Conservation (phyloP, 139 green algal species). For the Trebouxia sp. region DNA sequence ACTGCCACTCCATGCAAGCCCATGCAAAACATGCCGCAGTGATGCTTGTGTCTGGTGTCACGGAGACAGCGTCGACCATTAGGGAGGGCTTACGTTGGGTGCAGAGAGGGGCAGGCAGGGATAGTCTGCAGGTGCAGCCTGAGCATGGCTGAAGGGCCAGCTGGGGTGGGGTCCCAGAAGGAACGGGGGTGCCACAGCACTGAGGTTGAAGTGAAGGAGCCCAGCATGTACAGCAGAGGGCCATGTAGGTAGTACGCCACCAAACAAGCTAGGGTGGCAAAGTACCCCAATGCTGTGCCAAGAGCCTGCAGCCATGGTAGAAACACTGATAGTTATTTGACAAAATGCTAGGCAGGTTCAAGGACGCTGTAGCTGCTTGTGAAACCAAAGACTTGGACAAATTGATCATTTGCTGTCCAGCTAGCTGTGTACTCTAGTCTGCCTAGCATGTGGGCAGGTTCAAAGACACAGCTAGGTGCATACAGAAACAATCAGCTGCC, state of each 20-base stretch:
- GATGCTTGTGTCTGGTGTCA: background rate
- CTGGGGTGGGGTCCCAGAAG: slow-evolving; percentile 15
- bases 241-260: background rate
- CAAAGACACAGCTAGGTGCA: background rate
- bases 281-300: slow-evolving; percentile 13
- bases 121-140: background rate
- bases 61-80: no score
- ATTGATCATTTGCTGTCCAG: background rate
- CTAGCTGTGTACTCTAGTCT: background rate
- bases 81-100: background rate
- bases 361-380: no score
- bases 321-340: background rate
- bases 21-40: background rate
- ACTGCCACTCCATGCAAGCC: no score
- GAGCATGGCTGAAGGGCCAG: background rate
- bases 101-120: background rate
- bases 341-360: background rate
- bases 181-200: background rate
- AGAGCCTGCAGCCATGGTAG: background rate
- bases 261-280: background rate
- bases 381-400: background rate
- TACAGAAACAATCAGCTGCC: background rate
- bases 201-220: slow-evolving; percentile 3
- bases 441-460: background rate
- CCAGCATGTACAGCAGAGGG: background rate